Evolutionary conservation across 805 yeast genomes (phyloP).

Genomic region (Wickerhamiella alocasiicola): DNA sequence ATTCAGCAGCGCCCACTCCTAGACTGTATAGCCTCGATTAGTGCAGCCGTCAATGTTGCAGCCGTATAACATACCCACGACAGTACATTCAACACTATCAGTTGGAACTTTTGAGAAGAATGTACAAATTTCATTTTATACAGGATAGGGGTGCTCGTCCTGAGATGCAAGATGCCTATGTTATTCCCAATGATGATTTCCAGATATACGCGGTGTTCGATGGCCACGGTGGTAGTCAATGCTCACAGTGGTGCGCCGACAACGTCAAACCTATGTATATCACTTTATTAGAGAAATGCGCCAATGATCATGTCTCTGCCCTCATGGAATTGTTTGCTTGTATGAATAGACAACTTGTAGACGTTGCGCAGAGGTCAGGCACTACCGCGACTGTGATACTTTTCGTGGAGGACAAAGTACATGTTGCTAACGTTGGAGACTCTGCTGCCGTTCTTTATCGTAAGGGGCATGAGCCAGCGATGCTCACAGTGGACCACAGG

Average conservation of each 20-base stretch:
- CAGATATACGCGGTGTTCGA: constrained; percentile 3
- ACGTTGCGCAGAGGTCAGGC: not conserved
- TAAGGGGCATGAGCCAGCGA: not conserved
- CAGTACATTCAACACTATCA: too few species aligned
- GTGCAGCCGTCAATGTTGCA: too few species aligned
- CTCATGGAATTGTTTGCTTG: not conserved
- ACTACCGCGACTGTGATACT: constrained; percentile 4
- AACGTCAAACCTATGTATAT: not conserved
- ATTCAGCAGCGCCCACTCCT: too few species aligned
- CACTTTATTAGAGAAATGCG: not conserved
- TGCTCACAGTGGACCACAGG: not conserved
- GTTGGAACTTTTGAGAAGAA: too few species aligned
- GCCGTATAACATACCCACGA: too few species aligned
- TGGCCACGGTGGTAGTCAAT: constrained; percentile 4
- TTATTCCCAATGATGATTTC: not conserved
- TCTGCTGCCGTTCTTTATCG: not conserved
- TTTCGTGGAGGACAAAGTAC: not conserved
- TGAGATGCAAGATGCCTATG: constrained; percentile 1
- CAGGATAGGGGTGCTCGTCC: not conserved
- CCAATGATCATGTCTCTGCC: not conserved
- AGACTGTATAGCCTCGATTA: too few species aligned
- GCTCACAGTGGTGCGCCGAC: constrained; percentile 1
- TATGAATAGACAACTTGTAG: not conserved
- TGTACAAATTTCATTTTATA: too few species aligned
- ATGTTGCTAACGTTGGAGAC: constrained; percentile 5